Evolutionary conservation across 2,329 filamentous ascomycete species (phyloP), one percentile per base, ranked within the genome.

Genomic region (Dichotomopilus funicola): DNA sequence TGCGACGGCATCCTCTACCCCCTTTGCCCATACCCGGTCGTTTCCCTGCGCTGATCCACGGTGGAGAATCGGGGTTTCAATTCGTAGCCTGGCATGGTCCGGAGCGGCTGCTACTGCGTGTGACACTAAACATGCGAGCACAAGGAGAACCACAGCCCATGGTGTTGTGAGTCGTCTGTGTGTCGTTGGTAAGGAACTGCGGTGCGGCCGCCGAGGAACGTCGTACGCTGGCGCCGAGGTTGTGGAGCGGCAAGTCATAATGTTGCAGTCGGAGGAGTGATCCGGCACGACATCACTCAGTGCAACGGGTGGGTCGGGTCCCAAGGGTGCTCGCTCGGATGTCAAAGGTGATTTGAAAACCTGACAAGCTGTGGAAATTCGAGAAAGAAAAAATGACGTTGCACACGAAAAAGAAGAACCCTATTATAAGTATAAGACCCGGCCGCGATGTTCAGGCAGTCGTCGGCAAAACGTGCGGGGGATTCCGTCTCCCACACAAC

Each of bases 61-160:
- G 63, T 74, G 73, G 54, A 72, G 64, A 38, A 72, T 49, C 50
- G 75, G 59, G 11, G 66, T 68, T 52, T 71, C 69, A 40, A 59
- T 59, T 38, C 66, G 65, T 45, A 53, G 61, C 46, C 62, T 61
- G 56, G 61, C 58, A 45, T 61, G 53, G 33, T 66, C 43, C 10
- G 40, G 11, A 38, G 59, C 49, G n/a, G 60, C 57, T 12, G 66
- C 64, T 49, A 67, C 47, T 12, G 62, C 61, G n/a, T 65, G 58
- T 47, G 63, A 63, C 13, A 64, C 54, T n/a, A 68, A 45, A 31
- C 61, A 60, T 27, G 62, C 41, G n/a, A 67, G 36, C 12, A 65
- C 8, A 27, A 59, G 50, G 27, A 62, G 37, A 5, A 64, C 51
- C 27, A 51, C 43, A 13, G 61, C 47, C 69, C 68, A 68, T 62